Conservation (phyloP, 2,329 filamentous ascomycete genomes). For the Fusarium sp. region DNA sequence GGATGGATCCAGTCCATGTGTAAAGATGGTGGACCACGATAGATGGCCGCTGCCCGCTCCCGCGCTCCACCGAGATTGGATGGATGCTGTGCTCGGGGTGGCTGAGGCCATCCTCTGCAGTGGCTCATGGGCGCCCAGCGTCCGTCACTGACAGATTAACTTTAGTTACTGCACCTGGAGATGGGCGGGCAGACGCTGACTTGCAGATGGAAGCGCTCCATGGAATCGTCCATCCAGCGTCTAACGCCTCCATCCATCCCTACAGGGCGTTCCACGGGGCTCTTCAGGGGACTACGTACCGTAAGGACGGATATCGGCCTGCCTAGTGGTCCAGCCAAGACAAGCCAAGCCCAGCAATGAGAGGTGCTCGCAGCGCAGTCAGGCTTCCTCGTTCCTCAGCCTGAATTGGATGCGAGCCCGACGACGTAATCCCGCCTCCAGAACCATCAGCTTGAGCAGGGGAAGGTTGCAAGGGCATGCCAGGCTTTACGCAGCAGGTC, state of each 20-base stretch:
- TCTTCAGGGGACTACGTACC: slow-evolving; percentile 3
- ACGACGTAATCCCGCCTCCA: slow-evolving; percentile 12
- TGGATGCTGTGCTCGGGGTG: slow-evolving; percentile 11
- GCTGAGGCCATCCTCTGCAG: slow-evolving; percentile 21
- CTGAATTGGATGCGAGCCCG: slow-evolving; percentile 3
- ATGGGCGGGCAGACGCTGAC: not conserved
- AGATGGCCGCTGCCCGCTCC: slow-evolving; percentile 9
- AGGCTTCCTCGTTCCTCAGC: not conserved
- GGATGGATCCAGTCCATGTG: slow-evolving; percentile 6
- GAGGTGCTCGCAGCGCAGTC: not conserved
- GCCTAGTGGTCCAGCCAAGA: slow-evolving; percentile 10
- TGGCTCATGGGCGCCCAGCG: slow-evolving; percentile 24
- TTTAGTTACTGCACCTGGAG: not conserved
- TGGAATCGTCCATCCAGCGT: not conserved
- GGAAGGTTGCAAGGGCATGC: slow-evolving; percentile 18
- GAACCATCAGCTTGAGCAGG: slow-evolving; percentile 12
- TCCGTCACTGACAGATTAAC: slow-evolving; percentile 15
- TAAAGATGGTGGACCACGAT: slow-evolving; percentile 11
- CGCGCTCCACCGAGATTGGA: slow-evolving; percentile 21
- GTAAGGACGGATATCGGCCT: not conserved
- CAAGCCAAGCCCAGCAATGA: slow-evolving; percentile 6
- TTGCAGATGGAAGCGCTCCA: slow-evolving; percentile 4
- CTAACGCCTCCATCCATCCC: not conserved
- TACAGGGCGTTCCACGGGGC: slow-evolving; percentile 15
- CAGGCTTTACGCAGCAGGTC: slow-evolving; percentile 14